Percentiles rank a stretch among this genome's conserved stretches.
These are phyloP conservation scores for Dimocarpus longan DNA, from an alignment of 345 rosid genomes.

Conservation along the genomic window DNA sequence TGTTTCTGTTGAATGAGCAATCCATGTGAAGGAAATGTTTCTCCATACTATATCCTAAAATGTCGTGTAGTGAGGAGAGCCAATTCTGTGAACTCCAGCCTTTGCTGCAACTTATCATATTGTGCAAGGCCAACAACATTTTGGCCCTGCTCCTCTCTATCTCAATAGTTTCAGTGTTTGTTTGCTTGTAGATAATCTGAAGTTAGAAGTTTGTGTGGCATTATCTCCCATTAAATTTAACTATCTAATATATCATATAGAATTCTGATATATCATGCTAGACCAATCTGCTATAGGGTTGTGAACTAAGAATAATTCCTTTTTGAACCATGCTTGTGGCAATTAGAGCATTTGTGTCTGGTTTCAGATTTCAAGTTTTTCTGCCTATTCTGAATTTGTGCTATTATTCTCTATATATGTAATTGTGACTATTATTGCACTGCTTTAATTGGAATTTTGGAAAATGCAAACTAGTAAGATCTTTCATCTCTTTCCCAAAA, in stretches of 20 bases:
- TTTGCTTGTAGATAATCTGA: not conserved
- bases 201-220: not conserved
- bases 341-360: not conserved
- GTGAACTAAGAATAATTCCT: not conserved
- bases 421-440: not conserved
- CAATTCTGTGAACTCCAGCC: not conserved
- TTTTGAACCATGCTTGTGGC: not conserved
- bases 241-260: not conserved
- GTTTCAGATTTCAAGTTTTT: not conserved
- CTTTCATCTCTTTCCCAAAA: not conserved
- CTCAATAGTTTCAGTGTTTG: not conserved
- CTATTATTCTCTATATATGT: not conserved
- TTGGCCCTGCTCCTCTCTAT: not conserved
- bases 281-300: not conserved
- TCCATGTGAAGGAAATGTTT: not conserved
- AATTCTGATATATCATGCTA: conserved; percentile 3
- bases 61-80: not conserved
- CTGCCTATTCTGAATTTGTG: not conserved
- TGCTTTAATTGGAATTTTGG: not conserved
- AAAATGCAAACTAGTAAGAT: not conserved
- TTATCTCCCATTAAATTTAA: not conserved
- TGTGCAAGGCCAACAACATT: not conserved
- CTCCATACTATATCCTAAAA: not conserved
- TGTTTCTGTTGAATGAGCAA: not conserved
- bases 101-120: not conserved